phyloP scores from a whole-genome alignment of 1,139 yeast species.

The Saccharomyces hybrid region DNA sequence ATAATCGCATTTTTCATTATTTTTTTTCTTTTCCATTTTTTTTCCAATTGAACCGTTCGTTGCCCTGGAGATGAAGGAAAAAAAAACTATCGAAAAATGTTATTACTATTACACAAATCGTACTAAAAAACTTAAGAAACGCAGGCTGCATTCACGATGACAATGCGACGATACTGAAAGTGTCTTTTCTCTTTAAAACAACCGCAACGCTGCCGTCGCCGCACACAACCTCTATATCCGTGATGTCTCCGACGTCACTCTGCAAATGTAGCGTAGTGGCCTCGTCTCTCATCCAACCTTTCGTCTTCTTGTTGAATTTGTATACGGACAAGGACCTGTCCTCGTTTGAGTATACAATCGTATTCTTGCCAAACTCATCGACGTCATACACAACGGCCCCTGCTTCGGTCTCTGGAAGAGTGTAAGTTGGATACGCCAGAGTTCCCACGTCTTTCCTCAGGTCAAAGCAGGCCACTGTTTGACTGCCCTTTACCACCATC shows the following conservation, averaged over 20 bases:
- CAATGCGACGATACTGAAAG: neutral
- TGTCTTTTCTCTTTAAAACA: neutral
- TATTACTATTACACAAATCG: neutral
- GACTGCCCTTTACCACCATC: conserved; percentile 36
- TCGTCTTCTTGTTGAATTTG: conserved; percentile 1
- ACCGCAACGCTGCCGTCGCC: neutral
- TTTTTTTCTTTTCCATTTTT: neutral
- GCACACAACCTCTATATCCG: neutral
- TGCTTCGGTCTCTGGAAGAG: neutral
- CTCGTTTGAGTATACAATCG: conserved; percentile 5
- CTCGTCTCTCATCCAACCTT: neutral
- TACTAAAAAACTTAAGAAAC: neutral
- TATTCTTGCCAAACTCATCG: conserved; percentile 14
- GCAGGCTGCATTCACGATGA: neutral
- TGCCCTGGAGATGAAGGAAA: neutral
- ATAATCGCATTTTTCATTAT: neutral
- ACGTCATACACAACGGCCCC: conserved; percentile 10
- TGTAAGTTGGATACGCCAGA: conserved; percentile 8
- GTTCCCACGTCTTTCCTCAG: conserved; percentile 41
- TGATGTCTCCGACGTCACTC: neutral
- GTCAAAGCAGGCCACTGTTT: conserved; percentile 44
- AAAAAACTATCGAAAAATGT: neutral
- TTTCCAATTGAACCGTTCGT: neutral
- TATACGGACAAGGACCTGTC: neutral
- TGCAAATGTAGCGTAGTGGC: neutral